Evolutionary conservation across 495 filamentous ascomycete genomes (phyloP).

Genomic region (Lasiosphaeria miniovina): DNA sequence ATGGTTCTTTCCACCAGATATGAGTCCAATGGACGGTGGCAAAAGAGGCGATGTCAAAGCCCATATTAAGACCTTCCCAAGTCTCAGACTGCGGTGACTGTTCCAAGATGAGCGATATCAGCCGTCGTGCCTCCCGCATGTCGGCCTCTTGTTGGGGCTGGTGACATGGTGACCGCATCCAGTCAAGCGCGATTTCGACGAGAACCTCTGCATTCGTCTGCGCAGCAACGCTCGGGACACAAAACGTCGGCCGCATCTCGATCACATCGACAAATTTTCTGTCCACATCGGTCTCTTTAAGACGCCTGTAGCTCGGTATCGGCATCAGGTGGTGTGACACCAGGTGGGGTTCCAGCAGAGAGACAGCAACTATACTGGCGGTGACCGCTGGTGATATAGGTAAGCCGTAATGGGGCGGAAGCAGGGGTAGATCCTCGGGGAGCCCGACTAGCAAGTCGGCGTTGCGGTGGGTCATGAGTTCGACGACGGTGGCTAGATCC

Average conservation of each 20-base stretch:
- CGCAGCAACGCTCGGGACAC: too few species aligned
- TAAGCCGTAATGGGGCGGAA: background rate
- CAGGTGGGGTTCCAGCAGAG: too few species aligned
- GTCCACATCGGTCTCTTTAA: too few species aligned
- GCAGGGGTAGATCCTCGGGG: background rate
- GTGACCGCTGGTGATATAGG: too few species aligned
- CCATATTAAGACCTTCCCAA: background rate
- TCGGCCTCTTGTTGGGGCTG: background rate
- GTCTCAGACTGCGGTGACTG: background rate
- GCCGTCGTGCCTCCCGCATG: background rate
- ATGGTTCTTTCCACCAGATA: background rate
- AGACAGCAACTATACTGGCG: too few species aligned
- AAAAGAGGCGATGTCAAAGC: background rate
- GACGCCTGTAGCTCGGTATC: too few species aligned
- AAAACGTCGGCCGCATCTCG: too few species aligned
- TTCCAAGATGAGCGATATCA: background rate
- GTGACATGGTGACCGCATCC: background rate
- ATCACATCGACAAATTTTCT: too few species aligned
- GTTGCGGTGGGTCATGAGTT: background rate
- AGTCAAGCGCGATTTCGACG: too few species aligned
- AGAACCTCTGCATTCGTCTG: too few species aligned
- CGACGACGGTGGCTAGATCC: background rate
- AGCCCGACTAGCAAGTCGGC: background rate
- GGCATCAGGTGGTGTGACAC: too few species aligned
- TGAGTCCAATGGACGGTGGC: background rate